phyloP scores from a whole-genome alignment of 306 rosid species.

The Coriaria nepalensis region DNA sequence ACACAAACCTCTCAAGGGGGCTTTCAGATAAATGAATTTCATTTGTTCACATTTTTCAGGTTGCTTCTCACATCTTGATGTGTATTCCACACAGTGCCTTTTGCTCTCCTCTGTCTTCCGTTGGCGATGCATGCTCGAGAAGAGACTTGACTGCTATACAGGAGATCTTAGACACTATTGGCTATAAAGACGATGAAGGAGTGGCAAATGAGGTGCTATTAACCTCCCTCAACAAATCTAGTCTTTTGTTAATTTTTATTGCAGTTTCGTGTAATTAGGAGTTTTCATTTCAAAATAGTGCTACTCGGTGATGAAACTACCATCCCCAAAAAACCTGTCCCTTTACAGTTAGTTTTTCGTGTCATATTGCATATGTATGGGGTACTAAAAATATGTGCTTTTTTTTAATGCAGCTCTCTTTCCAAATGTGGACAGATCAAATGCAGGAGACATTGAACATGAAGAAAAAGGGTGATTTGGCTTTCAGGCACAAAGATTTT shows the following conservation, averaged over 20 bases:
- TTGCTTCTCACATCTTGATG: constrained; percentile 64
- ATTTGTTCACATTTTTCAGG: constrained; percentile 24
- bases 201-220: constrained; percentile 55
- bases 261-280: too few species aligned
- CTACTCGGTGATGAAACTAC: too few species aligned
- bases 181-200: constrained; percentile 79
- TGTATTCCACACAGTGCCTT: constrained; percentile 45
- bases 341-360: too few species aligned
- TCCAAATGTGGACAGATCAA: constrained; percentile 79
- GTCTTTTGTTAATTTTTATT: too few species aligned
- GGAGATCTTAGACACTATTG: constrained; percentile 51
- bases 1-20: too few species aligned
- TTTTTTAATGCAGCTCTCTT: constrained; percentile 40
- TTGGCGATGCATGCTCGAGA: constrained; percentile 78
- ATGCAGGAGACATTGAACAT: constrained; percentile 73
- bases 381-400: neutral
- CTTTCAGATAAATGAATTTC: neutral
- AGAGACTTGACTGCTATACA: constrained; percentile 68
- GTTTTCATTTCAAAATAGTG: too few species aligned
- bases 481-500: constrained; percentile 54
- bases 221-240: constrained; percentile 7
- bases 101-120: constrained; percentile 44
- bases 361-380: too few species aligned
- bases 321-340: too few species aligned
- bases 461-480: constrained; percentile 57